Conservation (phyloP, 2,329 filamentous ascomycete genomes). For the Coccinonectria pachysandricola region DNA sequence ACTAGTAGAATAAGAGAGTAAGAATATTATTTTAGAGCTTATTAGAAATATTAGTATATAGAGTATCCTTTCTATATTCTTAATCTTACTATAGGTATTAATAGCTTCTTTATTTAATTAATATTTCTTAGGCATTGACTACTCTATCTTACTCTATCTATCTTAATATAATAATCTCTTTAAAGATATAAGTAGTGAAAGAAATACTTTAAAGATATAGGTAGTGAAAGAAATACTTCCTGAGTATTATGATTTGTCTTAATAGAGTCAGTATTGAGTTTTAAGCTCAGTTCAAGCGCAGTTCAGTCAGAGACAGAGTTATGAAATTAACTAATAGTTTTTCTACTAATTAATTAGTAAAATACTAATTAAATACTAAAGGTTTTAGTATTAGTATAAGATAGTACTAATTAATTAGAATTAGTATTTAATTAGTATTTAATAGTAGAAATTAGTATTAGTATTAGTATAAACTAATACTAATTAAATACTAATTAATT, state of each 20-base stretch:
- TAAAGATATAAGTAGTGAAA: too few species aligned
- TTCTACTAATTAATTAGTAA: background rate
- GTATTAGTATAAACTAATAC: background rate
- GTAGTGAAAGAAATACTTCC: too few species aligned
- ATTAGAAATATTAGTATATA: background rate
- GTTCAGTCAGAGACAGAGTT: background rate
- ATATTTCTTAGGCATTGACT: too few species aligned
- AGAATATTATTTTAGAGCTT: too few species aligned
- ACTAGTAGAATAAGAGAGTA: too few species aligned
- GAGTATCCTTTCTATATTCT: background rate
- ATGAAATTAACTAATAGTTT: slow-evolving; percentile 1
- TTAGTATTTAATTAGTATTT: background rate
- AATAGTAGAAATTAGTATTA: background rate
- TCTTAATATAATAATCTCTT: background rate
- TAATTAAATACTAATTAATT: background rate
- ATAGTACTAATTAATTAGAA: background rate
- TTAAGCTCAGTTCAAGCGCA: too few species aligned
- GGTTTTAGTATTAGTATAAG: background rate
- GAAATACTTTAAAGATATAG: too few species aligned
- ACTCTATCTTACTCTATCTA: too few species aligned
- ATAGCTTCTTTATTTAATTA: too few species aligned
- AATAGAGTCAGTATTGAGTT: too few species aligned
- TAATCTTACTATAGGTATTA: background rate
- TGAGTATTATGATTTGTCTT: too few species aligned
- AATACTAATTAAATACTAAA: slow-evolving; percentile 1